Evolutionary conservation across 495 filamentous ascomycete species (phyloP).

Genomic region (Cenococcum geophilum): DNA sequence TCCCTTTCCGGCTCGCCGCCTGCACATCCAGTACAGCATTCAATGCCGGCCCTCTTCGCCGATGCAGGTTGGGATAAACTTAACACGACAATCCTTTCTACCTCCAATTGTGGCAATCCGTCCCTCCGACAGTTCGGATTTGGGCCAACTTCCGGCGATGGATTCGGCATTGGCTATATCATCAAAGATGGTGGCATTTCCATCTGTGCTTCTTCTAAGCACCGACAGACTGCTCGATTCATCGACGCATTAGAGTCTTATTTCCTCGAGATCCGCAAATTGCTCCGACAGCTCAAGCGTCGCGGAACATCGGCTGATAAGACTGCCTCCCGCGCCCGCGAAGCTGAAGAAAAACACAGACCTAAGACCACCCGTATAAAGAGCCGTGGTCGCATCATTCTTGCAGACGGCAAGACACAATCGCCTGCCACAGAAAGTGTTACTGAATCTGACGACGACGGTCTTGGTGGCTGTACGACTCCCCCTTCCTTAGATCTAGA

Average conservation of each 20-base stretch:
- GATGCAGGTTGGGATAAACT: conserved; percentile 90
- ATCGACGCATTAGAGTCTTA: conserved; percentile 86
- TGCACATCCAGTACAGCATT: conserved; percentile 37
- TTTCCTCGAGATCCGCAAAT: conserved; percentile 79
- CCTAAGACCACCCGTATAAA: conserved; percentile 44
- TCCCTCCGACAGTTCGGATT: conserved; percentile 96
- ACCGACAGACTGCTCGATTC: conserved; percentile 84
- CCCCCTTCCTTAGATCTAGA: conserved; percentile 32
- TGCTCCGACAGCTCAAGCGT: conserved; percentile 61
- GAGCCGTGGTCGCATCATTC: conserved; percentile 52
- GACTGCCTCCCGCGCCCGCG: conserved; percentile 57
- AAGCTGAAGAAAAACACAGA: conserved; percentile 50
- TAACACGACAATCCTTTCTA: conserved; percentile 90
- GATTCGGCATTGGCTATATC: conserved; percentile 97
- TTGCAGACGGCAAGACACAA: conserved; percentile 43
- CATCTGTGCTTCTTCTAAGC: conserved; percentile 87
- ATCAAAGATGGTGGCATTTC: conserved; percentile 94
- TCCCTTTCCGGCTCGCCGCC: conserved; percentile 31
- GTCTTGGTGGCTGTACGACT: conserved; percentile 81
- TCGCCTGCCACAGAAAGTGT: conserved; percentile 49
- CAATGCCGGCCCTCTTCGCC: conserved; percentile 73
- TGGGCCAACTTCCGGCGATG: conserved; percentile 87
- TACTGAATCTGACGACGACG: conserved; percentile 73
- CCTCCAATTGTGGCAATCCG: conserved; percentile 98
- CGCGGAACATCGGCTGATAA: conserved; percentile 47